Percentiles rank a stretch among this genome's conserved stretches.
These are phyloP conservation scores for Cocos nucifera DNA, from an alignment of 176 grass and related monocot species.

Conservation along the genomic window DNA sequence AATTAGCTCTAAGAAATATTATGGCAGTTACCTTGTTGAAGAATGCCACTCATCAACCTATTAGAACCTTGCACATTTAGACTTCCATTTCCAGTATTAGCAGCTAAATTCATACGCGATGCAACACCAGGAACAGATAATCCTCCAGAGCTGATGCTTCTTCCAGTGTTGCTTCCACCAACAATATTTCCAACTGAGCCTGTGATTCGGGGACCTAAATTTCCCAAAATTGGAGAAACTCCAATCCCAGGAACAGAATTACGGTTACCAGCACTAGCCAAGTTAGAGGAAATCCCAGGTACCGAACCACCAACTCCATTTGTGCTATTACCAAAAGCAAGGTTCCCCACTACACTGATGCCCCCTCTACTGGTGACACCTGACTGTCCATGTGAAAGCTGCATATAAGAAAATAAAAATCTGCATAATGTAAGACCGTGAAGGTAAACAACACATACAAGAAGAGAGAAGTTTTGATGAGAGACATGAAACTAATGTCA, in stretches of 20 bases:
- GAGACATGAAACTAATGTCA: too few species aligned
- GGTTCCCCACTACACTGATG: slow-evolving; percentile 66
- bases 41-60: slow-evolving; percentile 68
- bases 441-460: too few species aligned
- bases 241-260: slow-evolving; percentile 76
- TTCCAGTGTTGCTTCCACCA: slow-evolving; percentile 58
- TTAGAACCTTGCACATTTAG: slow-evolving; percentile 76
- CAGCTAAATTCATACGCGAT: slow-evolving; percentile 62
- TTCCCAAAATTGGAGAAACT: slow-evolving; percentile 65
- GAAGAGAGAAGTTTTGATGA: too few species aligned
- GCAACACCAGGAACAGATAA: slow-evolving; percentile 49
- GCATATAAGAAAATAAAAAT: slow-evolving; percentile 15
- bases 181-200: slow-evolving; percentile 65
- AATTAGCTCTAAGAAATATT: too few species aligned
- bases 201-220: slow-evolving; percentile 59
- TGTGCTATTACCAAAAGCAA: slow-evolving; percentile 57
- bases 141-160: slow-evolving; percentile 77
- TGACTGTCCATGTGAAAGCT: slow-evolving; percentile 71
- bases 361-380: slow-evolving; percentile 60
- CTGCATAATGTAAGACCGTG: neutral
- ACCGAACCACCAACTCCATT: slow-evolving; percentile 69
- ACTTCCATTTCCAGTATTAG: slow-evolving; percentile 50
- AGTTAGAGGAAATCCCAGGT: slow-evolving; percentile 70
- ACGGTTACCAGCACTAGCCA: slow-evolving; percentile 49
- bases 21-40: slow-evolving; percentile 61